Percentiles rank a stretch among this genome's conserved stretches.
These are phyloP conservation scores for Penicillium sp. DNA, from an alignment of 2,329 filamentous ascomycete genomes.

Conservation along the genomic window DNA sequence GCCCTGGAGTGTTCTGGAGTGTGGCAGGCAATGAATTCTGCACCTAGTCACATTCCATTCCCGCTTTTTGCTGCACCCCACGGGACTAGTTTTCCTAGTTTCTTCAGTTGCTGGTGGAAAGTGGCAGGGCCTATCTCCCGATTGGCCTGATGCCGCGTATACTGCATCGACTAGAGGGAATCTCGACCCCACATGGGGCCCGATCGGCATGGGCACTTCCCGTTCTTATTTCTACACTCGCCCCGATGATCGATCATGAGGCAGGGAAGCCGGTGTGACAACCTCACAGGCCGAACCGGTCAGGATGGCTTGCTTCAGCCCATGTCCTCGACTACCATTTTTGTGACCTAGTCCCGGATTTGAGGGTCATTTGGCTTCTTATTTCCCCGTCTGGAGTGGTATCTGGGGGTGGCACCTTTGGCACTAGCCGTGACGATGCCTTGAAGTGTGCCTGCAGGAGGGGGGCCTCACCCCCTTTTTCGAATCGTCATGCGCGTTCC, in stretches of 20 bases:
- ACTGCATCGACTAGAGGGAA: constrained; percentile 14
- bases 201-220: constrained; percentile 24
- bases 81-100: constrained; percentile 2
- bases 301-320: constrained; percentile 5
- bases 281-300: background rate
- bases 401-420: constrained; percentile 21
- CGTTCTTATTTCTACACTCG: constrained; percentile 14
- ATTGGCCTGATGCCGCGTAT: constrained; percentile 6
- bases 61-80: constrained; percentile 12
- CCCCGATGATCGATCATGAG: constrained; percentile 29
- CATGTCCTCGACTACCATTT: constrained; percentile 3
- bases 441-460: constrained; percentile 3
- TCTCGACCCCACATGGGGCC: constrained; percentile 11
- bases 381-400: constrained; percentile 24
- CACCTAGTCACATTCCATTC: constrained; percentile 27
- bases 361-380: constrained; percentile 17
- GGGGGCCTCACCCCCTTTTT: constrained; percentile 4
- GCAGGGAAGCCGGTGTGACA: constrained; percentile 18
- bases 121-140: background rate
- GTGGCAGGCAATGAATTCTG: constrained; percentile 23
- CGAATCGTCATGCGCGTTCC: constrained; percentile 16
- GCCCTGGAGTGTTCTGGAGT: background rate
- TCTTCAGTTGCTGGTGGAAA: background rate
- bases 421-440: constrained; percentile 1
- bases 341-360: constrained; percentile 8